These are phyloP conservation scores for Boletus patriciae DNA, from an alignment of 768 basidiomycete genomes.

Conservation along the genomic window DNA sequence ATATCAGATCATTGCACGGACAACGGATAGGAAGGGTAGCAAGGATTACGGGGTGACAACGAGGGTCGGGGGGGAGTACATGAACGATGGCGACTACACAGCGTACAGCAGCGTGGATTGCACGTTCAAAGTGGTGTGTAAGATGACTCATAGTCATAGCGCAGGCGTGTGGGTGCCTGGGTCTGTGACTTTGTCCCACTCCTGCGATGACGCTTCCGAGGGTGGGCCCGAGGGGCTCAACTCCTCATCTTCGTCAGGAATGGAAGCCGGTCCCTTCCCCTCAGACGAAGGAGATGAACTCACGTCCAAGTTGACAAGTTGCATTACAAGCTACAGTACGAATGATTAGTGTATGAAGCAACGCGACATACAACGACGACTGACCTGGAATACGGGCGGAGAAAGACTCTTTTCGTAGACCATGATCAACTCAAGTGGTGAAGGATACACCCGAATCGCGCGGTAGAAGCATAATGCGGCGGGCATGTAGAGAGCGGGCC, in stretches of 20 bases:
- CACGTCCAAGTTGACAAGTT: constrained; percentile 87
- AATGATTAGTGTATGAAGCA: constrained; percentile 9
- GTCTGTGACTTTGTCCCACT: constrained; percentile 87
- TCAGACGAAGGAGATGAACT: constrained; percentile 56
- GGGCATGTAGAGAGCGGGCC: constrained; percentile 71
- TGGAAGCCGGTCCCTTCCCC: constrained; percentile 26
- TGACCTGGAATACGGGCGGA: constrained; percentile 73
- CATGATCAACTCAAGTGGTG: constrained; percentile 89
- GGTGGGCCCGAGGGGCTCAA: constrained; percentile 70
- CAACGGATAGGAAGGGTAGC: constrained; percentile 21
- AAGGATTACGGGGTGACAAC: constrained; percentile 19
- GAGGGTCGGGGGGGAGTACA: constrained; percentile 24
- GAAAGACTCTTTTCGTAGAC: constrained; percentile 94
- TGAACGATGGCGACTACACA: constrained; percentile 31
- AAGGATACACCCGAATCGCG: constrained; percentile 91
- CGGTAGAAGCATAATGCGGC: constrained; percentile 92
- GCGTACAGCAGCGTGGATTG: constrained; percentile 31
- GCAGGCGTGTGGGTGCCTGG: constrained; percentile 57
- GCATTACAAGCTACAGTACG: constrained; percentile 60
- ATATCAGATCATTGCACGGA: constrained; percentile 58
- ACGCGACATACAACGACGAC: constrained; percentile 10
- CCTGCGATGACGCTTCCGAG: constrained; percentile 85
- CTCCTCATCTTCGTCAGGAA: constrained; percentile 51
- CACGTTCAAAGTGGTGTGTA: constrained; percentile 30
- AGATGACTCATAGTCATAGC: constrained; percentile 34